Evolutionary conservation across 2,329 filamentous ascomycete genomes (phyloP).

Genomic region (Hymenoscyphus scutula): DNA sequence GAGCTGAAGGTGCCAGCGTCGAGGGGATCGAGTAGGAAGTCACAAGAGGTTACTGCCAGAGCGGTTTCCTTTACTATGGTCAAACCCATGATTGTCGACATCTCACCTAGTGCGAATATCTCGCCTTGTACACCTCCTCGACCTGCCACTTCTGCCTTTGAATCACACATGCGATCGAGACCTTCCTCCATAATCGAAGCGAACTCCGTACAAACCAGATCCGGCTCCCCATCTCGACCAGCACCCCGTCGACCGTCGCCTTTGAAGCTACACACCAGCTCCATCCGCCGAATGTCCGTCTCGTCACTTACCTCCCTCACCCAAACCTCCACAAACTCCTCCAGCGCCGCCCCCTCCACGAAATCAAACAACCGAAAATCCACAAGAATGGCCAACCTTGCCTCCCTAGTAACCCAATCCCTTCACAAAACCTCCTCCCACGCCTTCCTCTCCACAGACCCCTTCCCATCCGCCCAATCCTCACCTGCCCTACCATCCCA

Average conservation of each 20-base stretch:
- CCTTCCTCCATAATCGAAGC: constrained; percentile 15
- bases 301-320: constrained; percentile 21
- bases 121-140: constrained; percentile 4
- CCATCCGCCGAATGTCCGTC: constrained; percentile 24
- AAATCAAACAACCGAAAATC: constrained; percentile 20
- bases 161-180: constrained; percentile 13
- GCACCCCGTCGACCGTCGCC: constrained; percentile 23
- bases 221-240: constrained; percentile 11
- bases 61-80: constrained; percentile 58
- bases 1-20: constrained; percentile 33
- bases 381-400: constrained; percentile 21
- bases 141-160: constrained; percentile 4
- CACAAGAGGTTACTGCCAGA: constrained; percentile 55
- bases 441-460: constrained; percentile 32
- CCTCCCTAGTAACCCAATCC: constrained; percentile 20
- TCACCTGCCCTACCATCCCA: constrained; percentile 7
- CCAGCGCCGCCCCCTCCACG: constrained; percentile 6
- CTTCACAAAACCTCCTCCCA: constrained; percentile 18
- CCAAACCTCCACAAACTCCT: constrained; percentile 9
- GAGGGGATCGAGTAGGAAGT: constrained; percentile 27
- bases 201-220: constrained; percentile 12
- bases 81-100: constrained; percentile 51
- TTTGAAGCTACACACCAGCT: constrained; percentile 21
- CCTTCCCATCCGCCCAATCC: constrained; percentile 21
- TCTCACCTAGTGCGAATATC: constrained; percentile 15